Evolutionary conservation across 164 flowering plant genomes (phyloP).

Genomic region (Euptelea pleiosperma): DNA sequence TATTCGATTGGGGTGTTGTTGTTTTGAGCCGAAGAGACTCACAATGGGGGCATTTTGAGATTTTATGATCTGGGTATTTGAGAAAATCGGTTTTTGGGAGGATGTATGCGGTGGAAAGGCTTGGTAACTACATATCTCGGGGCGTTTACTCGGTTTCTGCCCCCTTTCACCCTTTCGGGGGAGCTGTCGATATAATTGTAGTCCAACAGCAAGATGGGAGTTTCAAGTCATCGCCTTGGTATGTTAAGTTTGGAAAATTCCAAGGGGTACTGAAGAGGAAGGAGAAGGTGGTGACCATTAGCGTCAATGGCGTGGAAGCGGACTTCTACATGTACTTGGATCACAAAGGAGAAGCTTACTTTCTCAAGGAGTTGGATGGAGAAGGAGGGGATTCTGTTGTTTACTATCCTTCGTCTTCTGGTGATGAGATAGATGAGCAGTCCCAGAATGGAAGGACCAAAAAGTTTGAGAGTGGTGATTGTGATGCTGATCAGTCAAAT

Average conservation of each 20-base stretch:
- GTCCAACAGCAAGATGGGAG: slow-evolving; percentile 92
- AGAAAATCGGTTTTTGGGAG: not conserved
- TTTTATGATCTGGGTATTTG: slow-evolving; percentile 1
- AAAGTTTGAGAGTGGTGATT: slow-evolving; percentile 43
- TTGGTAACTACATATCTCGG: slow-evolving; percentile 64
- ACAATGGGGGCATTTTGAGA: slow-evolving; percentile 8
- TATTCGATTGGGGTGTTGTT: not conserved
- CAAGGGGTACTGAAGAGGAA: slow-evolving; percentile 86
- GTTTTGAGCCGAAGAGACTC: slow-evolving; percentile 1
- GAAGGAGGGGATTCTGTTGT: slow-evolving; percentile 37
- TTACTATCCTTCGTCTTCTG: slow-evolving; percentile 45
- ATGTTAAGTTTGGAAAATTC: slow-evolving; percentile 90
- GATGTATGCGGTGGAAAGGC: slow-evolving; percentile 67
- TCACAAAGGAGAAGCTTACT: slow-evolving; percentile 85
- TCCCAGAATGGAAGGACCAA: slow-evolving; percentile 17
- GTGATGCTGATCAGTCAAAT: slow-evolving; percentile 21
- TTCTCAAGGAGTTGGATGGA: slow-evolving; percentile 67
- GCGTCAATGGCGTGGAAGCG: slow-evolving; percentile 76
- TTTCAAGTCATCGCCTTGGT: slow-evolving; percentile 93
- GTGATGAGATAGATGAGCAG: slow-evolving; percentile 56
- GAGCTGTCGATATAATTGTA: slow-evolving; percentile 94
- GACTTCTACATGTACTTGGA: slow-evolving; percentile 79
- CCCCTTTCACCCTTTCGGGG: slow-evolving; percentile 95
- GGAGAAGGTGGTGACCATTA: slow-evolving; percentile 64
- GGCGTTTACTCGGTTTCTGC: slow-evolving; percentile 79